Evolutionary conservation across 176 grass and related monocot genomes (phyloP).

Genomic region (Canna indica): DNA sequence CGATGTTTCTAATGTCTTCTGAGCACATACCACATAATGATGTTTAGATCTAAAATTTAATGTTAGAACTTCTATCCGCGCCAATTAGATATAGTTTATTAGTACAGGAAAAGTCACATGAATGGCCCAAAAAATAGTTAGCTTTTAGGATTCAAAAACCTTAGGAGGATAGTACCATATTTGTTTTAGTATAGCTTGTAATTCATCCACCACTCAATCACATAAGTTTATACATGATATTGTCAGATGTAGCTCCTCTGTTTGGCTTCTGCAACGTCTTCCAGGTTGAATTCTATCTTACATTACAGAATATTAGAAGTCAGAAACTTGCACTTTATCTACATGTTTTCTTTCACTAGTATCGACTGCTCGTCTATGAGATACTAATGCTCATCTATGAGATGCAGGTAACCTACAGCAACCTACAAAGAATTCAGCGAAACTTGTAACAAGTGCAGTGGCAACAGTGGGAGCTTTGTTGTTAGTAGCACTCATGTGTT

Average conservation of each 20-base stretch:
- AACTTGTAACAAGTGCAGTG: slow-evolving; percentile 93
- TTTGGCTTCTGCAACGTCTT: background rate
- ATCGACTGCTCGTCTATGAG: background rate
- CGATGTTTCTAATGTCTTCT: background rate
- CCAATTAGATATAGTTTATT: background rate
- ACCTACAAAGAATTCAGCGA: slow-evolving; percentile 68
- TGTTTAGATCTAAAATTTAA: background rate
- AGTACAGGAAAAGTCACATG: background rate
- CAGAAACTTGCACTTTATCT: background rate
- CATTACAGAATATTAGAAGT: background rate
- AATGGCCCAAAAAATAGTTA: too few relatives aligned
- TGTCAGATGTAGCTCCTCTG: background rate
- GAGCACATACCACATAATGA: background rate
- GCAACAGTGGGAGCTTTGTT: slow-evolving; percentile 91
- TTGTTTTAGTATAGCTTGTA: background rate
- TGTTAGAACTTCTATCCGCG: background rate
- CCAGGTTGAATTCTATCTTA: background rate
- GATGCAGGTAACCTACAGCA: slow-evolving; percentile 25
- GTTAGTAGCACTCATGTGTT: slow-evolving; percentile 97
- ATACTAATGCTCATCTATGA: too few relatives aligned
- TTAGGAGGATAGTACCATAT: background rate
- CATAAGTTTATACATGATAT: background rate
- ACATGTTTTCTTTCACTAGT: background rate
- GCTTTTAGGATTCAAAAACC: too few relatives aligned
- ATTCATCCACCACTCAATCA: background rate